Evolutionary conservation across 768 basidiomycete species (phyloP).

Genomic region (Suillus luteus): DNA sequence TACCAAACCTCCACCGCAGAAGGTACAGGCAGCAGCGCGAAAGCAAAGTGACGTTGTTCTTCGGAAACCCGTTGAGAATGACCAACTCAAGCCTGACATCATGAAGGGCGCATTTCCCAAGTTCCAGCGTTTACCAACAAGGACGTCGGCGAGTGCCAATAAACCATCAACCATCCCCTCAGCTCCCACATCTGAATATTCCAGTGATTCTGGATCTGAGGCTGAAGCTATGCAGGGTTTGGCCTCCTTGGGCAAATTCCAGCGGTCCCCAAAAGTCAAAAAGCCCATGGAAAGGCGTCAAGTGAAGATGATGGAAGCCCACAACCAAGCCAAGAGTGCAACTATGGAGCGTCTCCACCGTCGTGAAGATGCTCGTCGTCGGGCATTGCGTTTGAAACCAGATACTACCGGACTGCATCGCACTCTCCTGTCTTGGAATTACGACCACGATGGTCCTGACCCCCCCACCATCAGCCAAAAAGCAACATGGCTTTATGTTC

Average conservation of each 20-base stretch:
- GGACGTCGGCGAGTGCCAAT: constrained; percentile 35
- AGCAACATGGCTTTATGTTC: constrained; percentile 47
- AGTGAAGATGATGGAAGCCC: constrained; percentile 62
- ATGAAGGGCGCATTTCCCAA: constrained; percentile 41
- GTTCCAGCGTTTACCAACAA: constrained; percentile 40
- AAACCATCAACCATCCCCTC: constrained; percentile 23
- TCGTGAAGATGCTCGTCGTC: constrained; percentile 61
- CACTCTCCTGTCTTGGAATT: constrained; percentile 83
- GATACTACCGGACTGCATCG: constrained; percentile 80
- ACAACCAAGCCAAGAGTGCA: constrained; percentile 42
- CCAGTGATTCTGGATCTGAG: constrained; percentile 50
- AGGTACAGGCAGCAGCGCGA: constrained; percentile 20
- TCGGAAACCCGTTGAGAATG: constrained; percentile 21
- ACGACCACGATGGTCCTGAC: constrained; percentile 60
- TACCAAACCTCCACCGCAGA: constrained; percentile 22
- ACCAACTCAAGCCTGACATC: constrained; percentile 38
- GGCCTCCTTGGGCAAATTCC: constrained; percentile 57
- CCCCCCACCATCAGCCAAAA: constrained; percentile 54
- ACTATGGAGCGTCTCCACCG: constrained; percentile 53
- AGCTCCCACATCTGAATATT: constrained; percentile 35
- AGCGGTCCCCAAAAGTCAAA: constrained; percentile 60
- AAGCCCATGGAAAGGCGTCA: constrained; percentile 61
- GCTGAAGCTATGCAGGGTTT: constrained; percentile 49
- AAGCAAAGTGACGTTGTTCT: constrained; percentile 3
- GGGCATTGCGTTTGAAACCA: constrained; percentile 74